Conservation (phyloP, 2,329 filamentous ascomycete genomes). For the Epichloe hybrida region DNA sequence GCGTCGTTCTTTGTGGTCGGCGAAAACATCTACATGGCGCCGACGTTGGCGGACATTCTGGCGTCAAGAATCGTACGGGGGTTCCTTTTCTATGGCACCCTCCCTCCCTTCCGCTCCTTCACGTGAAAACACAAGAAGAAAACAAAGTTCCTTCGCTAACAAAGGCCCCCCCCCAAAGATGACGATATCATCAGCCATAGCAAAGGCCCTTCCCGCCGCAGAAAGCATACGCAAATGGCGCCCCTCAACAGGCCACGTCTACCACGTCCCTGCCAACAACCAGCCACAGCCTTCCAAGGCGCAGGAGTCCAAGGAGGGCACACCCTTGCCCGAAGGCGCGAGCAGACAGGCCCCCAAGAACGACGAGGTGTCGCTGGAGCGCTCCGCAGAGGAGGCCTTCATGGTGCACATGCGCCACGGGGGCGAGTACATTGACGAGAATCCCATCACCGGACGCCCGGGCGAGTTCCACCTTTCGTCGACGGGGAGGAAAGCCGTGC, state of each 20-base stretch:
- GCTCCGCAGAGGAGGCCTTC: constrained; percentile 44
- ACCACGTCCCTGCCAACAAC: constrained; percentile 24
- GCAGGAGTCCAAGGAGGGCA: constrained; percentile 31
- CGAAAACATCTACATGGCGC: constrained; percentile 54
- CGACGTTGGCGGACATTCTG: constrained; percentile 45
- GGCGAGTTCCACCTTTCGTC: constrained; percentile 52
- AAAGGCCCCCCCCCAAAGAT: constrained; percentile 17
- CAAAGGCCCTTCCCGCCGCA: constrained; percentile 37
- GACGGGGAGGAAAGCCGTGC: constrained; percentile 38
- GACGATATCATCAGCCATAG: constrained; percentile 40
- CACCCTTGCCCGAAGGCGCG: constrained; percentile 30
- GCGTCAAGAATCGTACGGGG: constrained; percentile 39
- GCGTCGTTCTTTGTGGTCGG: constrained; percentile 51
- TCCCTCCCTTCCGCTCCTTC: neutral
- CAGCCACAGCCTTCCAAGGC: constrained; percentile 14
- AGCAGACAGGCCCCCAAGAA: constrained; percentile 21
- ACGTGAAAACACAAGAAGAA: neutral
- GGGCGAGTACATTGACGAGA: constrained; percentile 54
- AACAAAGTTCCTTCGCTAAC: neutral
- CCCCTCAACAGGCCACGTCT: constrained; percentile 39
- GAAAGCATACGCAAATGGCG: constrained; percentile 40
- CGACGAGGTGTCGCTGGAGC: constrained; percentile 28
- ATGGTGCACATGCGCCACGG: constrained; percentile 44
- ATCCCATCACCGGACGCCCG: constrained; percentile 51
- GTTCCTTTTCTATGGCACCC: neutral